Evolutionary conservation across 2,329 filamentous ascomycete species (phyloP), one percentile per base, ranked within the genome.

Genomic region (Fusarium pseudonygamai): DNA sequence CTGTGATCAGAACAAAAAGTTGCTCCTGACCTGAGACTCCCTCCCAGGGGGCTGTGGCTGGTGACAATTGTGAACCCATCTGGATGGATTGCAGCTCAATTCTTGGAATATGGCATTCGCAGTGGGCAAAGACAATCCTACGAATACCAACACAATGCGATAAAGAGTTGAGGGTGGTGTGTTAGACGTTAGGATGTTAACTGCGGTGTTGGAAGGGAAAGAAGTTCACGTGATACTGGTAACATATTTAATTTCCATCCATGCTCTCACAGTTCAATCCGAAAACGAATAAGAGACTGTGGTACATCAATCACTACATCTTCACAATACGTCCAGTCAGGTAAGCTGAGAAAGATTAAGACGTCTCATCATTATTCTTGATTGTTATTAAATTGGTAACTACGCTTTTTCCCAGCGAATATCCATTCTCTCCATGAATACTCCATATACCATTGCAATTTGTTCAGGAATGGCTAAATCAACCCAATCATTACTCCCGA

Each of bases 1-100:
- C 94, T 1, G 94, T 97, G 45, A 97, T 89, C 43, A 97, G 85
- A 14, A 94, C 90, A 79, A 90, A 90, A 52, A 87, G 82, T 77
- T 88, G 87, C 67, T 88, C 83, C 37, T 83, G 75, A 34, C 80
- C 61, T 10, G 80, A 62, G 37, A 79, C 82, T 7, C 64, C 71
- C 16, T 84, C 83, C 83, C 83, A 84, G 14, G 83, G 83, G 40
- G 76, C 70, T 56, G 46, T 50, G 37, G 68, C 43, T 5, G 68
- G 49, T 43, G 58, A 60, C 69, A 77, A 72, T 76, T 75, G 75
- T 40, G 73, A 76, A 22, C 73, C 69, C 75, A 77, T 77, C 28
- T 50, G 26, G 15, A 32, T 40, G 47, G 12, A 26, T 36, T 28
- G 47, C 22, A 22, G 12, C 36, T 64, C 60, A 58, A 71, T 61